These are phyloP conservation scores for Piper longum DNA, from an alignment of 164 flowering plant genomes.

Conservation along the genomic window DNA sequence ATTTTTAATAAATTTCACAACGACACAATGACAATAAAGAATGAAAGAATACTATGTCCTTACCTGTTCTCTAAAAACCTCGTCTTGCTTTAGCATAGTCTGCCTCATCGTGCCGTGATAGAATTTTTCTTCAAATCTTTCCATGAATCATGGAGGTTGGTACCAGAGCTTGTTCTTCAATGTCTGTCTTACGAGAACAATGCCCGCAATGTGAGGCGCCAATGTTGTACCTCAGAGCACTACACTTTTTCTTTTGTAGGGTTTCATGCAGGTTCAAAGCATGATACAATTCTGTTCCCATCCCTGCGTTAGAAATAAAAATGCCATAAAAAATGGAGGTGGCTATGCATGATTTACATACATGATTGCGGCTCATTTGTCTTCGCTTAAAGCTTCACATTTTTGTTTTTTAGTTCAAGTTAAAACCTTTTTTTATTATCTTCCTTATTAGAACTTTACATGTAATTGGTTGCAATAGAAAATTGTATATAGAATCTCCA, in stretches of 20 bases:
- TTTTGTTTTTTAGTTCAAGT: too few relatives aligned
- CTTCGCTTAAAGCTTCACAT: too few relatives aligned
- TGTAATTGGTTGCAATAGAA: too few relatives aligned
- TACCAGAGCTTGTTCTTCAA: conserved; percentile 5
- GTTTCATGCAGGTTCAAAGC: conserved; percentile 19
- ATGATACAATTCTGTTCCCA: conserved; percentile 44
- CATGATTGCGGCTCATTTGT: too few relatives aligned
- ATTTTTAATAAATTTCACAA: background rate
- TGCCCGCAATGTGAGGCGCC: conserved; percentile 13
- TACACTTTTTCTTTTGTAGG: conserved; percentile 8
- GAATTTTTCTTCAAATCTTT: conserved; percentile 23
- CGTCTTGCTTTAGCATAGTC: conserved; percentile 56
- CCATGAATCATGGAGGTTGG: conserved; percentile 27
- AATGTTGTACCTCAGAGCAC: conserved; percentile 3
- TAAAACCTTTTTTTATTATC: too few relatives aligned
- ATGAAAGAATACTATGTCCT: background rate
- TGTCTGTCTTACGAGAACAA: conserved; percentile 5
- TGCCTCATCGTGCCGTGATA: conserved; percentile 31
- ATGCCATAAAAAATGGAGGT: too few relatives aligned
- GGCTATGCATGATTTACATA: too few relatives aligned
- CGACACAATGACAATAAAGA: background rate
- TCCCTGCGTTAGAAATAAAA: conserved; percentile 23
- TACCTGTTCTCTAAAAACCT: conserved; percentile 63
- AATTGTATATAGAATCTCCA: too few relatives aligned
- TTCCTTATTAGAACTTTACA: too few relatives aligned